phyloP scores from a whole-genome alignment of 208 protist genomes.

The Zelonia costaricensis region DNA sequence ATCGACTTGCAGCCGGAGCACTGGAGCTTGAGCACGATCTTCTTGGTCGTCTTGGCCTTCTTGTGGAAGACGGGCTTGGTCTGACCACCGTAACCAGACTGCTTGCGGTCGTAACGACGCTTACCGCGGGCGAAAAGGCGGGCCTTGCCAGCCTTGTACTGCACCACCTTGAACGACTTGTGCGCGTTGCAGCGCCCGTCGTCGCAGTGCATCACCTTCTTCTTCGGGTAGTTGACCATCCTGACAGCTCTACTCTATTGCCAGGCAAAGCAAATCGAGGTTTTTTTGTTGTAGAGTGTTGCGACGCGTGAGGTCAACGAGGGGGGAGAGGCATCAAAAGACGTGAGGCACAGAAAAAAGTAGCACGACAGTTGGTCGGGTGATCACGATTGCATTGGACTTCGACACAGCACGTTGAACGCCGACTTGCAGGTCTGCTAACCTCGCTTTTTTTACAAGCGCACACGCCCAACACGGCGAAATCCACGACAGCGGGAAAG shows the following conservation, averaged over 20 bases:
- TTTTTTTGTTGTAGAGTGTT: no score
- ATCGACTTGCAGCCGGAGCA: conserved; percentile 97
- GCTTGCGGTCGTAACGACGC: conserved; percentile 99
- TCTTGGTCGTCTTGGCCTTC: conserved; percentile 99
- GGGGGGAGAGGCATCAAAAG: no score
- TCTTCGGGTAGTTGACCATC: conserved; percentile 95
- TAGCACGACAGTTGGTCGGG: no score
- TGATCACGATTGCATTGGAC: no score
- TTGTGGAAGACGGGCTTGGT: conserved; percentile 99
- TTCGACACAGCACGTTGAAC: no score
- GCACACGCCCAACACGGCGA: no score
- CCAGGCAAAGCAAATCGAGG: no score
- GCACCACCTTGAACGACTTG: conserved; percentile 98
- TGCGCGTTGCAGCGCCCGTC: conserved; percentile 94
- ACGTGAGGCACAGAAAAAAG: no score
- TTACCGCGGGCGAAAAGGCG: conserved; percentile 99
- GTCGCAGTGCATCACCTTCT: conserved; percentile 93
- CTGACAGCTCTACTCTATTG: conserved; percentile 93
- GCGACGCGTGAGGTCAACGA: no score
- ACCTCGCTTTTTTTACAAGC: no score
- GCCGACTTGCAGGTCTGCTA: no score
- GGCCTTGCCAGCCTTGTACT: conserved; percentile 99
- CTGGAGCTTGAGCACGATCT: conserved; percentile 99
- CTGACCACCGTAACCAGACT: conserved; percentile 99
- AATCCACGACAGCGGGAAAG: no score